Evolutionary conservation across 1,139 yeast genomes (phyloP).

Genomic region (Saccharomyces hybrid): DNA sequence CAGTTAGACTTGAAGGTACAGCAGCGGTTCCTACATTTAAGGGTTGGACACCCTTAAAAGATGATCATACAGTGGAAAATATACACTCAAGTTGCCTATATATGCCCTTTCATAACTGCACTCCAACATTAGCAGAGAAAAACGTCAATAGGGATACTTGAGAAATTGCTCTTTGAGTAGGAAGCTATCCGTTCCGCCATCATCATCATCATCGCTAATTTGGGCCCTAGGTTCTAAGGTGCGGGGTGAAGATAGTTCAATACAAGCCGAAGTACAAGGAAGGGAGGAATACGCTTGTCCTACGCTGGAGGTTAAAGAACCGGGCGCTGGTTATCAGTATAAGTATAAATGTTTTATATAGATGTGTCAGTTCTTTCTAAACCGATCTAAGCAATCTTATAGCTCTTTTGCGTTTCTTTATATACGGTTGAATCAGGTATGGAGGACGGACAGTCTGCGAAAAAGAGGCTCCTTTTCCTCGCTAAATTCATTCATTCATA

Average conservation of each 20-base stretch:
- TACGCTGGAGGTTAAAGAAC: not conserved
- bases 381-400: not conserved
- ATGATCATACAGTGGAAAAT: not conserved
- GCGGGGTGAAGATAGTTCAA: not conserved
- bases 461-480: not conserved
- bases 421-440: not conserved
- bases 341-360: not conserved
- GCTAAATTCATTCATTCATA: conserved; percentile 57
- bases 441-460: not conserved
- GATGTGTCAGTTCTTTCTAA: not conserved
- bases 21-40: not conserved
- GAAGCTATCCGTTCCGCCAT: not conserved
- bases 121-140: not conserved
- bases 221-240: not conserved
- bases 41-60: not conserved
- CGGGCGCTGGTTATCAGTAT: not conserved
- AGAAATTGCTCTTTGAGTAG: not conserved
- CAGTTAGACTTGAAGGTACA: not conserved
- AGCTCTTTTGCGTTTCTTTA: not conserved
- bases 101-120: not conserved
- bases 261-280: not conserved
- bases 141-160: not conserved
- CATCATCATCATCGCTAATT: not conserved
- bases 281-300: not conserved
- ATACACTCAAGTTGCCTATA: not conserved